Evolutionary conservation across 352 stramenopile species (phyloP).

Genomic region (Elongisporangium prolatum): DNA sequence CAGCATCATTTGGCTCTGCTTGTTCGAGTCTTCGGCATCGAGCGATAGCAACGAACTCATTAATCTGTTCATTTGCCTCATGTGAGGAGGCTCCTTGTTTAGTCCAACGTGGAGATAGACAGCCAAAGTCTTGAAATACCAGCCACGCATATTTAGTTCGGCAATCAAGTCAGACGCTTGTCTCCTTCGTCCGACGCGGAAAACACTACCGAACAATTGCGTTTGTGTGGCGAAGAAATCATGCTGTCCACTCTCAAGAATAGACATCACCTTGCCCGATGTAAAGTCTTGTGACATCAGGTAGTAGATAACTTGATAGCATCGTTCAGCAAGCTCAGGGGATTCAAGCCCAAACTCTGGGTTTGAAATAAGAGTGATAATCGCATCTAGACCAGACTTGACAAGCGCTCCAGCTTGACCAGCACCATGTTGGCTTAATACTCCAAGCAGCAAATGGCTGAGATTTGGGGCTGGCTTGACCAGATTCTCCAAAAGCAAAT

Average conservation of each 20-base stretch:
- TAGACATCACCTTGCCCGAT: slow-evolving; percentile 33
- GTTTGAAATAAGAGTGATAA: slow-evolving; percentile 72
- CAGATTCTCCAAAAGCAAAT: slow-evolving; percentile 77
- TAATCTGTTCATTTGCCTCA: slow-evolving; percentile 63
- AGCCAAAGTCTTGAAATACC: slow-evolving; percentile 78
- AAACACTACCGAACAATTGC: slow-evolving; percentile 48
- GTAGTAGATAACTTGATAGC: slow-evolving; percentile 61
- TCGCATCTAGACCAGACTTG: slow-evolving; percentile 56
- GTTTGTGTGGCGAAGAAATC: slow-evolving; percentile 70
- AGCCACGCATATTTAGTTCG: slow-evolving; percentile 75
- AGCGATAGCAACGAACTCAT: slow-evolving; percentile 50
- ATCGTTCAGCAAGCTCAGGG: slow-evolving; percentile 55
- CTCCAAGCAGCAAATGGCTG: slow-evolving; percentile 62
- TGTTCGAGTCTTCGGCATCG: slow-evolving; percentile 21
- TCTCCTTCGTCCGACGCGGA: slow-evolving; percentile 33
- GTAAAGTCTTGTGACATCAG: slow-evolving; percentile 70
- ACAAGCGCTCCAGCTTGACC: slow-evolving; percentile 19
- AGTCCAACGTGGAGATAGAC: slow-evolving; percentile 74
- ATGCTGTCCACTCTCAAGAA: slow-evolving; percentile 57
- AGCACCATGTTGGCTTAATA: slow-evolving; percentile 29
- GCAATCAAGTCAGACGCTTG: slow-evolving; percentile 31
- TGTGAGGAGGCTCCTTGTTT: slow-evolving; percentile 61
- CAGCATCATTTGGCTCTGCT: slow-evolving; percentile 64
- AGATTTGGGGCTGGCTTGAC: slow-evolving; percentile 72
- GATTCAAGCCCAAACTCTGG: slow-evolving; percentile 62